Percentiles rank a stretch among this genome's conserved stretches.
These are phyloP conservation scores for Westerdykella aurantiaca DNA, from an alignment of 2,329 filamentous ascomycete genomes.

Conservation along the genomic window DNA sequence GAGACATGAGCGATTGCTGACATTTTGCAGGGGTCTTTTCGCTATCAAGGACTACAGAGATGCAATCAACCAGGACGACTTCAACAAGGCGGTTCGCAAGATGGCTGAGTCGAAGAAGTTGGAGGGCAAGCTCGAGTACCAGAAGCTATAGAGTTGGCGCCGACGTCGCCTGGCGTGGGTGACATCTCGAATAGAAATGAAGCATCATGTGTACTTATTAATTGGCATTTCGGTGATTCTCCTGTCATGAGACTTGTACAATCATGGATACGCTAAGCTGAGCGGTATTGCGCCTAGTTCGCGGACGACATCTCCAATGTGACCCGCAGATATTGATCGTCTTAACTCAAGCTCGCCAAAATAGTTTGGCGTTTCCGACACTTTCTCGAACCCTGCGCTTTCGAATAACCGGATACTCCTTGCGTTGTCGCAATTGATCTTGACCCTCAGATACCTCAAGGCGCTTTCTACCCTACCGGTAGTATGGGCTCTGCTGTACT, in stretches of 20 bases:
- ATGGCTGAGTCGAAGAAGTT: slow-evolving; percentile 96
- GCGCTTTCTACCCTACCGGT: slow-evolving; percentile 10
- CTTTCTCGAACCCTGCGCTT: slow-evolving; percentile 51
- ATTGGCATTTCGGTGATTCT: not conserved
- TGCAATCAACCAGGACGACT: slow-evolving; percentile 94
- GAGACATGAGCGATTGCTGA: slow-evolving; percentile 14
- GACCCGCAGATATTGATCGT: slow-evolving; percentile 11
- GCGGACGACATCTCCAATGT: slow-evolving; percentile 3
- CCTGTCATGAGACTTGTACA: not conserved
- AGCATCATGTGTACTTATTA: not conserved
- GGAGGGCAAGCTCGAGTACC: slow-evolving; percentile 95
- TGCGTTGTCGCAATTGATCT: slow-evolving; percentile 54
- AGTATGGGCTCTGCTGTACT: slow-evolving; percentile 42
- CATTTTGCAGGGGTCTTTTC: slow-evolving; percentile 67
- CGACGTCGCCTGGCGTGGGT: not conserved
- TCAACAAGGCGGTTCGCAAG: slow-evolving; percentile 98
- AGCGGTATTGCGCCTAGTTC: slow-evolving; percentile 5
- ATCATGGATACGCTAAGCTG: slow-evolving; percentile 2
- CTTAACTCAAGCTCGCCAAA: slow-evolving; percentile 63
- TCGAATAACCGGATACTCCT: slow-evolving; percentile 58
- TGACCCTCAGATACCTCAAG: slow-evolving; percentile 52
- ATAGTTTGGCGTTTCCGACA: slow-evolving; percentile 51
- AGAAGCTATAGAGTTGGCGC: slow-evolving; percentile 64
- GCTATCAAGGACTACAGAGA: slow-evolving; percentile 98
- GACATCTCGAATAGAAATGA: not conserved